Conservation (phyloP, 2,329 filamentous ascomycete species). For the Fusarium odoratissimum region DNA sequence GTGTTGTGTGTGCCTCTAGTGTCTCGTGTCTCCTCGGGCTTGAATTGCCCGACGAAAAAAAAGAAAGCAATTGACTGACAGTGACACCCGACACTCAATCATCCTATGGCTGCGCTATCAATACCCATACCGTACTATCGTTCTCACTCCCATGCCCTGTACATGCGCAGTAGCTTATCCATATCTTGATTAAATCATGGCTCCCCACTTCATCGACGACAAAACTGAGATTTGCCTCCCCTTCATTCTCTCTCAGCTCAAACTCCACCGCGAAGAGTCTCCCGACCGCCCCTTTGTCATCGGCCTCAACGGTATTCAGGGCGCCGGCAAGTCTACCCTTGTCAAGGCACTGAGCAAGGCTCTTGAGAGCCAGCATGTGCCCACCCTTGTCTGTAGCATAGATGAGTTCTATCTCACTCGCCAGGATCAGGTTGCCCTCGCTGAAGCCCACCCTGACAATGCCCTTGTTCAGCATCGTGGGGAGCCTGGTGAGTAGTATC, state of each 20-base stretch:
- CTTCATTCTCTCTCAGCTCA: slow-evolving; percentile 75
- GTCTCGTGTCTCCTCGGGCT: slow-evolving; percentile 31
- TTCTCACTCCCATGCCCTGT: slow-evolving; percentile 20
- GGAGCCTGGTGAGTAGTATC: slow-evolving; percentile 70
- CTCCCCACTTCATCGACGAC: slow-evolving; percentile 72
- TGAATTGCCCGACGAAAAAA: slow-evolving; percentile 35
- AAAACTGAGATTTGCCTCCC: slow-evolving; percentile 82
- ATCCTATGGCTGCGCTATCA: slow-evolving; percentile 28
- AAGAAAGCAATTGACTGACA: slow-evolving; percentile 27
- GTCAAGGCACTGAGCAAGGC: slow-evolving; percentile 73
- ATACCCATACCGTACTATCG: slow-evolving; percentile 5
- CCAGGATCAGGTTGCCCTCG: slow-evolving; percentile 73
- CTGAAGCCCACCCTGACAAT: slow-evolving; percentile 74
- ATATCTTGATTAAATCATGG: slow-evolving; percentile 40
- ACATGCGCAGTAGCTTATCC: slow-evolving; percentile 4
- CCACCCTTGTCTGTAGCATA: slow-evolving; percentile 81
- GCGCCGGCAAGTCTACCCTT: slow-evolving; percentile 91
- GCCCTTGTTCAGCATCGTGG: slow-evolving; percentile 83
- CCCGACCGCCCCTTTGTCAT: slow-evolving; percentile 76
- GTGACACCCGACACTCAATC: slow-evolving; percentile 11
- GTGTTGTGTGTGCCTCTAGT: neutral
- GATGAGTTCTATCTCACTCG: slow-evolving; percentile 91
- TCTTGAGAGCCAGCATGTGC: slow-evolving; percentile 66
- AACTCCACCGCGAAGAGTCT: slow-evolving; percentile 56
- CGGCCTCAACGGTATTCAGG: slow-evolving; percentile 91